Percentiles rank a stretch among this genome's conserved stretches.
Evolutionary conservation across 2,329 filamentous ascomycete genomes (phyloP).

Genomic region (Monosporascus ibericus): DNA sequence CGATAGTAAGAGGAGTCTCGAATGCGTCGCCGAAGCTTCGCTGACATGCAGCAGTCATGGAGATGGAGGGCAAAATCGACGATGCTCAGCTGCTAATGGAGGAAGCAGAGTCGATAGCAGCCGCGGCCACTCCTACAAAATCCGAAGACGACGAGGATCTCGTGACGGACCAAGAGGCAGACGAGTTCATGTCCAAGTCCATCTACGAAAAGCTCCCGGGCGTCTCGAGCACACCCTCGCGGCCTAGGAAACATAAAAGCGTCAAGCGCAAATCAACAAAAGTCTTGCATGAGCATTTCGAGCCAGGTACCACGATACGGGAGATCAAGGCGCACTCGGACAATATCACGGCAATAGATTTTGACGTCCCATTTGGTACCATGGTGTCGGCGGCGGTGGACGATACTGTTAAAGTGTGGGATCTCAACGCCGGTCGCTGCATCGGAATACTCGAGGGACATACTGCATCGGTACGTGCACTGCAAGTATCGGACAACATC

Average conservation of each 20-base stretch:
- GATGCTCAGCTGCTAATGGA: slow-evolving; percentile 54
- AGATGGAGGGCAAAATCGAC: slow-evolving; percentile 56
- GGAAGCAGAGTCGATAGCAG: slow-evolving; percentile 51
- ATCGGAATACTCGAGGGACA: slow-evolving; percentile 91
- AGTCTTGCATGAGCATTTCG: slow-evolving; percentile 90
- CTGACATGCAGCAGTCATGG: slow-evolving; percentile 46
- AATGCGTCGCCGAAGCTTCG: not conserved
- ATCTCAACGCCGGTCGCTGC: slow-evolving; percentile 86
- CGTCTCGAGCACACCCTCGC: slow-evolving; percentile 41
- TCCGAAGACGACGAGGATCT: slow-evolving; percentile 44
- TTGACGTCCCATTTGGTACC: slow-evolving; percentile 94
- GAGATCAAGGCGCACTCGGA: slow-evolving; percentile 87
- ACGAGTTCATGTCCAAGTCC: slow-evolving; percentile 91
- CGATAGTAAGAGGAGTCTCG: slow-evolving; percentile 55
- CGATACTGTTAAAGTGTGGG: slow-evolving; percentile 93
- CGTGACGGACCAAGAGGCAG: slow-evolving; percentile 43
- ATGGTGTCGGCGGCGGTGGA: slow-evolving; percentile 90
- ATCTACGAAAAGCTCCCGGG: slow-evolving; percentile 87
- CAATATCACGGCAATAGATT: slow-evolving; percentile 83
- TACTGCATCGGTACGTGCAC: slow-evolving; percentile 82
- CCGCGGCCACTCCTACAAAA: slow-evolving; percentile 42
- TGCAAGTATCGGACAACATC: slow-evolving; percentile 94
- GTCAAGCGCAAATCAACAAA: slow-evolving; percentile 80
- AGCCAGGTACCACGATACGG: slow-evolving; percentile 80
- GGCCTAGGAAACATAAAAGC: slow-evolving; percentile 47